phyloP scores from a whole-genome alignment of 257 asterid genomes.

The Nicotiana otophora region DNA sequence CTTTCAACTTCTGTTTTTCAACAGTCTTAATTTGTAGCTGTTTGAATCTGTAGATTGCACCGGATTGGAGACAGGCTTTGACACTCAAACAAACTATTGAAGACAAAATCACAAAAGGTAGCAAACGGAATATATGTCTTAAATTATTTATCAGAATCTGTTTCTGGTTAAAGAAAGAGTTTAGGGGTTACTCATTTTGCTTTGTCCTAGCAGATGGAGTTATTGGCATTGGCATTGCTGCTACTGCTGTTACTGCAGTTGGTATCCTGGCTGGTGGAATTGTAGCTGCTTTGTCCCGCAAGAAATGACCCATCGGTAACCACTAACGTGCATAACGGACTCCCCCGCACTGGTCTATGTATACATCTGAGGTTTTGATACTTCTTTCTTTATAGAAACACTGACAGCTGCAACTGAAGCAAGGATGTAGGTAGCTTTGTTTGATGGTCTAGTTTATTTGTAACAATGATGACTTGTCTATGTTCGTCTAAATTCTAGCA shows the following conservation, averaged over 20 bases:
- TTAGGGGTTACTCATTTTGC: neutral
- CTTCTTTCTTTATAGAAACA: neutral
- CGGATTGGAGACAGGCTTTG: slow-evolving; percentile 65
- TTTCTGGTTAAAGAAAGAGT: neutral
- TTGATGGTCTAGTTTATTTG: neutral
- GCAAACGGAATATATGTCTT: neutral
- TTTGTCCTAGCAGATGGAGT: slow-evolving; percentile 13
- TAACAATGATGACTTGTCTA: neutral
- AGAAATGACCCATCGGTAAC: neutral
- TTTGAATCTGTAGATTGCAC: slow-evolving; percentile 36
- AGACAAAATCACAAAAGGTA: slow-evolving; percentile 58
- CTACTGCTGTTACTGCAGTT: slow-evolving; percentile 21
- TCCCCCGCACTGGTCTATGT: neutral
- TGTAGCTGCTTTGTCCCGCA: slow-evolving; percentile 17
- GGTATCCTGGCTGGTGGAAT: slow-evolving; percentile 21
- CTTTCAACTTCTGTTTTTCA: neutral
- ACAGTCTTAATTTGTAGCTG: neutral
- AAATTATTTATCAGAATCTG: neutral
- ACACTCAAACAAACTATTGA: slow-evolving; percentile 53
- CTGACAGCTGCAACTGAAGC: neutral
- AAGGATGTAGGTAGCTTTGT: neutral
- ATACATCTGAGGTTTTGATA: neutral
- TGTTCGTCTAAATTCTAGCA: neutral
- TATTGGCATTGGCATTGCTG: slow-evolving; percentile 23
- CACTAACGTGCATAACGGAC: neutral